These are phyloP conservation scores for Suillus bovinus DNA, from an alignment of 768 basidiomycete genomes.

Conservation along the genomic window DNA sequence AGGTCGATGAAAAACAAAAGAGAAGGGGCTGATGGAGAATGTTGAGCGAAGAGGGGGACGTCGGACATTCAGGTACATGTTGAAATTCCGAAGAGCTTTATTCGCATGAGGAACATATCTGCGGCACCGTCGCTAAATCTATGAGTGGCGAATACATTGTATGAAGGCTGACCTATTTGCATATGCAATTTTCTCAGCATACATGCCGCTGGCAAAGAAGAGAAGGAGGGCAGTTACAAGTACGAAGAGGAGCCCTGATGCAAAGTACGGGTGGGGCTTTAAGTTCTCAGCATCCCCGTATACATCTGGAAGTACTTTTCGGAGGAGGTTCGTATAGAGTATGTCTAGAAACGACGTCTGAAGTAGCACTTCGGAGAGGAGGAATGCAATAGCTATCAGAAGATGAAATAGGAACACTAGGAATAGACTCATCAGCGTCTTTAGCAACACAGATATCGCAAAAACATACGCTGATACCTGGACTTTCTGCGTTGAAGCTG, in stretches of 20 bases:
- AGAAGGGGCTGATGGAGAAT: conserved; percentile 43
- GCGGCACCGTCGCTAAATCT: conserved; percentile 14
- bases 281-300: conserved; percentile 43
- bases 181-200: conserved; percentile 93
- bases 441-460: conserved; percentile 21
- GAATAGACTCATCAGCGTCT: conserved; percentile 18
- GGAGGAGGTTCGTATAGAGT: conserved; percentile 56
- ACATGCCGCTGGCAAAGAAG: conserved; percentile 97
- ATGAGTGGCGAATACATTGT: conserved; percentile 17
- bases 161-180: conserved; percentile 73
- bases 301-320: conserved; percentile 50
- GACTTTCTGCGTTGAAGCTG: conserved; percentile 75
- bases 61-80: conserved; percentile 96
- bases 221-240: conserved; percentile 87
- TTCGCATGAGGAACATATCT: conserved; percentile 98
- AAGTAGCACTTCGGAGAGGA: conserved; percentile 75
- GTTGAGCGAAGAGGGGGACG: conserved; percentile 70
- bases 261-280: conserved; percentile 69
- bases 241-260: conserved; percentile 81
- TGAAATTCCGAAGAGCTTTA: conserved; percentile 85
- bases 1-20: conserved; percentile 37
- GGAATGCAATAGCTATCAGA: conserved; percentile 63
- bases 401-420: conserved; percentile 78
- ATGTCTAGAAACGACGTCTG: conserved; percentile 65
- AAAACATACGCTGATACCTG: conserved; percentile 71